Conservation (phyloP, 768 basidiomycete species). For the Leccinellum luteum region DNA sequence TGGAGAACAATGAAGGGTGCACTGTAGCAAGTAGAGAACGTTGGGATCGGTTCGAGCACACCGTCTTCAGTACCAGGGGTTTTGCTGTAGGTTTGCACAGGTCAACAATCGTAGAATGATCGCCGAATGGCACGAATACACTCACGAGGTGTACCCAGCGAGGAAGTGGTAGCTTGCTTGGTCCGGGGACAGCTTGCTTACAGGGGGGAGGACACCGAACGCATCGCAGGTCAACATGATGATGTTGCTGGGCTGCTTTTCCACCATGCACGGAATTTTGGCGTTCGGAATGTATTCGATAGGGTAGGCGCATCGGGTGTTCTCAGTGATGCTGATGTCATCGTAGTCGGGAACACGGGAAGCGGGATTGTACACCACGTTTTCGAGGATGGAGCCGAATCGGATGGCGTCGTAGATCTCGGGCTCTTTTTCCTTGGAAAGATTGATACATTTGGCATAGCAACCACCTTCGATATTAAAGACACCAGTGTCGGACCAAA, state of each 20-base stretch:
- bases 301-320: conserved; percentile 98
- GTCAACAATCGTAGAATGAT: conserved; percentile 1
- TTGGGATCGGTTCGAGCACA: conserved; percentile 96
- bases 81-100: conserved; percentile 52
- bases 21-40: conserved; percentile 98
- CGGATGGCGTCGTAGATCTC: conserved; percentile 95
- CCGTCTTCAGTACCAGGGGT: conserved; percentile 99
- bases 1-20: conserved; percentile 99
- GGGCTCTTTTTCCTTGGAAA: conserved; percentile 95
- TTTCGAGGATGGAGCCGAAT: conserved; percentile 97
- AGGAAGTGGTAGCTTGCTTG: conserved; percentile 98
- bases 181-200: conserved; percentile 86
- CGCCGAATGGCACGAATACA: conserved; percentile 3
- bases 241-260: conserved; percentile 88
- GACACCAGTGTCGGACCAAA: conserved; percentile 98
- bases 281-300: conserved; percentile 98
- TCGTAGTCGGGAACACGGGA: conserved; percentile 90
- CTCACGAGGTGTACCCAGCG: conserved; percentile 91
- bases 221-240: conserved; percentile 98
- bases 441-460: conserved; percentile 97
- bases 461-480: conserved; percentile 99
- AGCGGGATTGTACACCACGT: conserved; percentile 92
- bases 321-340: conserved; percentile 96
- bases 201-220: conserved; percentile 96
- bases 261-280: conserved; percentile 85